Base-by-base conservation (phyloP, 1,284 basidiomycete species). In the Crepidotus sp. region DNA sequence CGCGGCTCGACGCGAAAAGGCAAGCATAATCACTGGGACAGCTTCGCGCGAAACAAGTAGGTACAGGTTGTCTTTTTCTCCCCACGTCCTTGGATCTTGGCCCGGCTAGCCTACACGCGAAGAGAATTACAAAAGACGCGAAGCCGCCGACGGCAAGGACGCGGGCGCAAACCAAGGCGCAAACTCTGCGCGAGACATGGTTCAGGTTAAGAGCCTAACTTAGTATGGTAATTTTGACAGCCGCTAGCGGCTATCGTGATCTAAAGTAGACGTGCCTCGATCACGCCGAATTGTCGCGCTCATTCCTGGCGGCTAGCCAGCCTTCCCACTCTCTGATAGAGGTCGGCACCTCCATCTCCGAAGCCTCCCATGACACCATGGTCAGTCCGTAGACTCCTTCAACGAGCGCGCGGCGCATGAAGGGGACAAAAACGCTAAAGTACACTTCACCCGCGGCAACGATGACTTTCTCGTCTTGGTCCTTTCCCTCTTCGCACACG, bases 311-410 rank as follows among this genome's bases (percentile, higher is more conserved):
- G 4, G 44, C 50, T 6, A 61, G 26, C 64, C 63, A 63, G 2
- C 46, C 49, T 18, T 60, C 56, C 57, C 61, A 60, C 22, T 63
- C 60, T 13, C 49, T 34, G 29, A 62, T 26, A 26, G 50, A 43
- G 7, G 44, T 30, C 35, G 32, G 8, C 36, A 38, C 39, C 15
- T 18, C 31, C 21, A 24, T 41, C 22, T 46, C 54, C 14, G 24
- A 37, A 8, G 25, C 49, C 27, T 37, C 42, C 35, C 43, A 42
- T 4, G 60, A 53, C 31, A 47, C 56, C 31, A 56, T 52, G 25
- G 58, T 53, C 6, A 64, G 54, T 2, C 78, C 76, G 62, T 83
- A 93, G 13, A 91, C 79, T 2, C 87, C 88, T 54, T 84, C 76
- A 9, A 74, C 67, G 40, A 91, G 58, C 3, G 80, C 88, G 18